A percentile compares a stretch with the other conserved stretches of the same genome.
Evolutionary conservation across 176 grass and related monocot species (phyloP).

Genomic region (Alloteropsis semialata): DNA sequence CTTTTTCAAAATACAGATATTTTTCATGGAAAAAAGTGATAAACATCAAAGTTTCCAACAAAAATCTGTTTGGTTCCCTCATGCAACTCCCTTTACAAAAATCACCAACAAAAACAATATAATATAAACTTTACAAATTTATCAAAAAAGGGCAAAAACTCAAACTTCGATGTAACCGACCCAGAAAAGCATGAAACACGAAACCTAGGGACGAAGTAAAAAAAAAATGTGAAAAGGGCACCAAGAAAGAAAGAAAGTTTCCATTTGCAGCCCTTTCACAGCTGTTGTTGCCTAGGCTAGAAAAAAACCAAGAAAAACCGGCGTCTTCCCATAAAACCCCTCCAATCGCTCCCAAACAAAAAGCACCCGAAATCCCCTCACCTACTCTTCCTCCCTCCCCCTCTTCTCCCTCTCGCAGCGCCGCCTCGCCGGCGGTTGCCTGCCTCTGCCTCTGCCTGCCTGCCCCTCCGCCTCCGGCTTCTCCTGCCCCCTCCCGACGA

Average conservation of each 20-base stretch:
- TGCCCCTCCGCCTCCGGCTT: not conserved
- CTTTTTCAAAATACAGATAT: not conserved
- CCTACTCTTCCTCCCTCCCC: not conserved
- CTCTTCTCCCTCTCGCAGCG: not conserved
- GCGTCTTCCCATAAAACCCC: conserved; percentile 35
- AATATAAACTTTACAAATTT: too few relatives aligned
- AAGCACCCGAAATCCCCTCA: conserved; percentile 20
- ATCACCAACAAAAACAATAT: too few relatives aligned
- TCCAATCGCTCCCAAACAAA: not conserved
- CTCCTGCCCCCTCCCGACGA: not conserved
- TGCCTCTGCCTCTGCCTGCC: not conserved
- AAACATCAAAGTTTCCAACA: not conserved
- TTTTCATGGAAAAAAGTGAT: not conserved
- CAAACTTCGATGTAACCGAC: not conserved
- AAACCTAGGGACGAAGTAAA: not conserved
- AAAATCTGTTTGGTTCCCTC: not conserved
- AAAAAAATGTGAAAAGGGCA: not conserved
- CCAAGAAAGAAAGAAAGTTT: not conserved
- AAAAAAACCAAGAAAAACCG: not conserved
- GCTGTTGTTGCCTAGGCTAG: not conserved
- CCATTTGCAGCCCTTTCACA: not conserved
- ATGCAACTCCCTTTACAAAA: too few relatives aligned
- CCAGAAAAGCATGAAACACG: not conserved
- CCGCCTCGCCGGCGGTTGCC: conserved; percentile 18
- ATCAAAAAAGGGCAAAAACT: too few relatives aligned